phyloP scores from a whole-genome alignment of 257 asterid genomes.

The Fraxinus quadrangulata region DNA sequence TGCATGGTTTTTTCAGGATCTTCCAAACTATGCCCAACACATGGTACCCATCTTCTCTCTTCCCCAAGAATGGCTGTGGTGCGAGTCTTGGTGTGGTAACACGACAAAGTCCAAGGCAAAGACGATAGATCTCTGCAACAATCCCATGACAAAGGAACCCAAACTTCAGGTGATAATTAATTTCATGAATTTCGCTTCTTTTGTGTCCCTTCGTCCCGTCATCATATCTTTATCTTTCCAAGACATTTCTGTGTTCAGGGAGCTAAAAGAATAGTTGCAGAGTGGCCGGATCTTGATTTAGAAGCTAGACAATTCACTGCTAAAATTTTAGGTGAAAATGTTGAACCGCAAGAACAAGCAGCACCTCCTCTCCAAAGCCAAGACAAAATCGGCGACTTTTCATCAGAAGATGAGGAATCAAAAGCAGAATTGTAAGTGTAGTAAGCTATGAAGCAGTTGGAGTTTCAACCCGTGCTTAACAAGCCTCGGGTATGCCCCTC shows the following conservation, averaged over 20 bases:
- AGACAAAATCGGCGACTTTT: slow-evolving; percentile 27
- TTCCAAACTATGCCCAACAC: slow-evolving; percentile 98
- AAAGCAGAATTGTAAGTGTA: slow-evolving; percentile 71
- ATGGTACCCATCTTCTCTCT: slow-evolving; percentile 93
- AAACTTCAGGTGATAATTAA: slow-evolving; percentile 76
- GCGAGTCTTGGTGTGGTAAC: slow-evolving; percentile 99
- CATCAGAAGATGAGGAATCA: slow-evolving; percentile 59
- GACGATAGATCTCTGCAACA: slow-evolving; percentile 97
- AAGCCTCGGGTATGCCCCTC: background rate
- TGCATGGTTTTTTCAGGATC: slow-evolving; percentile 59
- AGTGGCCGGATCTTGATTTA: slow-evolving; percentile 95
- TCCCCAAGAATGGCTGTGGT: slow-evolving; percentile 99
- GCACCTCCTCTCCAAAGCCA: slow-evolving; percentile 35
- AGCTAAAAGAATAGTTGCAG: slow-evolving; percentile 88
- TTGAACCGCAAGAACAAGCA: slow-evolving; percentile 54
- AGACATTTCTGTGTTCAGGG: slow-evolving; percentile 52
- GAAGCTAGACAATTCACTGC: slow-evolving; percentile 90
- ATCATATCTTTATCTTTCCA: slow-evolving; percentile 5
- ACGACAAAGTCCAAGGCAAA: slow-evolving; percentile 86
- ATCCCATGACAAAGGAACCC: slow-evolving; percentile 99
- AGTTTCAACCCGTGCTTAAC: background rate
- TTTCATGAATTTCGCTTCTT: background rate
- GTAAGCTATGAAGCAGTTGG: background rate
- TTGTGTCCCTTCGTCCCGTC: background rate
- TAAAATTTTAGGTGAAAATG: slow-evolving; percentile 60